Evolutionary conservation across 768 basidiomycete species (phyloP).

Genomic region (Lactarius evosmus): DNA sequence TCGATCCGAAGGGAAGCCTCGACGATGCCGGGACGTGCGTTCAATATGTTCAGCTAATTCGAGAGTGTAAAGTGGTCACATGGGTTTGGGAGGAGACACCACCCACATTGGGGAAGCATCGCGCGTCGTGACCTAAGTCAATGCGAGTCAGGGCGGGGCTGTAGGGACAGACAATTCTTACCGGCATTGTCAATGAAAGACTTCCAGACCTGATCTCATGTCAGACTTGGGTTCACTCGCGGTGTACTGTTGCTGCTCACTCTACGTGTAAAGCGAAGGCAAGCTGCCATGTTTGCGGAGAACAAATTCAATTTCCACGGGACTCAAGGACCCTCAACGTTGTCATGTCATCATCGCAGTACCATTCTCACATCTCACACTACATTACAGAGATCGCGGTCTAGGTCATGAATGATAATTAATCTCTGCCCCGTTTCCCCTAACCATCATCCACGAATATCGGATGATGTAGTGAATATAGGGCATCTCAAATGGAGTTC

Average conservation of each 20-base stretch:
- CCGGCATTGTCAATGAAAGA: conserved; percentile 77
- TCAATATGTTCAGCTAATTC: conserved; percentile 58
- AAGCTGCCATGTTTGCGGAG: conserved; percentile 53
- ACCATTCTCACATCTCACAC: conserved; percentile 23
- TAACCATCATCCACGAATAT: conserved; percentile 57
- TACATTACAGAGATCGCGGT: conserved; percentile 23
- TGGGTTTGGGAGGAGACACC: conserved; percentile 23
- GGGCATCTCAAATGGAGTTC: conserved; percentile 35
- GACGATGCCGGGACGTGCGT: conserved; percentile 69
- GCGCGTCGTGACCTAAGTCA: conserved; percentile 66
- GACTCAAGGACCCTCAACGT: too few relatives aligned
- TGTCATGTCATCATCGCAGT: conserved; percentile 13
- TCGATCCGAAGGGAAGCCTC: conserved; percentile 70
- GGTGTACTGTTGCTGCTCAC: conserved; percentile 36
- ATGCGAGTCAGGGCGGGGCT: conserved; percentile 14
- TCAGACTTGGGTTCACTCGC: background rate
- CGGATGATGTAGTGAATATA: conserved; percentile 75
- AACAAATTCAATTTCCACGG: background rate
- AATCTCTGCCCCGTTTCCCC: conserved; percentile 82
- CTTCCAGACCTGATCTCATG: conserved; percentile 63
- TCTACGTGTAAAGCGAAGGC: conserved; percentile 64
- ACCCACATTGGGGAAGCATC: conserved; percentile 74
- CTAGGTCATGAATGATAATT: conserved; percentile 32
- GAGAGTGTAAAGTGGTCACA: background rate
- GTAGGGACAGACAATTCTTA: conserved; percentile 31